Percentiles rank a stretch among this genome's conserved stretches.
Conservation (phyloP, 2,329 filamentous ascomycete genomes). For the Cladosporium sp. region DNA sequence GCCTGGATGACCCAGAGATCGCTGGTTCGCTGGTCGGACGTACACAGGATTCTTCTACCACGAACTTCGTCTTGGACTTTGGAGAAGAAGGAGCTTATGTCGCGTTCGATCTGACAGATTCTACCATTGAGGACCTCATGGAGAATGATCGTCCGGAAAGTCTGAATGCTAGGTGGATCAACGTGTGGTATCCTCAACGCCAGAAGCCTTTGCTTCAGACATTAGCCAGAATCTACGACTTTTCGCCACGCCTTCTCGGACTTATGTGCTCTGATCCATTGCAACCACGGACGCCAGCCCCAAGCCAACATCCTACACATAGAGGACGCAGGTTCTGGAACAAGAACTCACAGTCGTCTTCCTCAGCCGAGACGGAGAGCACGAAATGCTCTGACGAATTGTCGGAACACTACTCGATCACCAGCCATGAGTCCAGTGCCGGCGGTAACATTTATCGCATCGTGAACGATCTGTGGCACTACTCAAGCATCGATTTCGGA, state of each 20-base stretch:
- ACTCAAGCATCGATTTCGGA: constrained; percentile 68
- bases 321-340: constrained; percentile 12
- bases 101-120: constrained; percentile 49
- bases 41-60: constrained; percentile 39
- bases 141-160: constrained; percentile 42
- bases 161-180: constrained; percentile 66
- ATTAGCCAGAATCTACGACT: constrained; percentile 61
- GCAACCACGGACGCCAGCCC: constrained; percentile 19
- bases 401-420: constrained; percentile 24
- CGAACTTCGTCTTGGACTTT: constrained; percentile 65
- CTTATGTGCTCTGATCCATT: constrained; percentile 59
- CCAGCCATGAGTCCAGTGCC: constrained; percentile 21
- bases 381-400: constrained; percentile 24
- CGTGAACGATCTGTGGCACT: constrained; percentile 70
- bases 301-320: constrained; percentile 15
- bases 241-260: constrained; percentile 62
- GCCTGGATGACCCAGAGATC: constrained; percentile 51
- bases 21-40: constrained; percentile 44
- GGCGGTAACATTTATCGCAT: constrained; percentile 52
- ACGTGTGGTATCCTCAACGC: constrained; percentile 64
- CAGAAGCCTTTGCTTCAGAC: constrained; percentile 55
- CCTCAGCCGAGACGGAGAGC: constrained; percentile 16
- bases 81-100: constrained; percentile 53
- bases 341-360: constrained; percentile 10
- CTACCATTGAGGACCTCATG: constrained; percentile 41